A percentile compares a stretch with the other conserved stretches of the same genome.
Evolutionary conservation across 768 basidiomycete species (phyloP).

Genomic region (Rhizopogon roseolus): DNA sequence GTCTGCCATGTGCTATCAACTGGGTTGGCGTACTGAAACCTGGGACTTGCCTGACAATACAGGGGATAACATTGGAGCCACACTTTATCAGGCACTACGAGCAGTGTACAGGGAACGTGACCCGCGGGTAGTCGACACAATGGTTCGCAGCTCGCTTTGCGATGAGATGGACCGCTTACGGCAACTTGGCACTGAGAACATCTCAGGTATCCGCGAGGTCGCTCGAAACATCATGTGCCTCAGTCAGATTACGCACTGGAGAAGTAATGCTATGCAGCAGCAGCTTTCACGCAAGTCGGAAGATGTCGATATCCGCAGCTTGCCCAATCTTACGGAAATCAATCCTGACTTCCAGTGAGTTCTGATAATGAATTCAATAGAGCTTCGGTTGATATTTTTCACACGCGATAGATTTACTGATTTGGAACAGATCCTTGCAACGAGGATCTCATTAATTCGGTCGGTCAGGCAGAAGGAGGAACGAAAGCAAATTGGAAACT

Average conservation of each 20-base stretch:
- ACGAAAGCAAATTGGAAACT: conserved; percentile 69
- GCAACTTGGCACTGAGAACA: conserved; percentile 69
- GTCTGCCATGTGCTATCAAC: conserved; percentile 59
- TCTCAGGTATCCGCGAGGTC: conserved; percentile 68
- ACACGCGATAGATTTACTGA: conserved; percentile 54
- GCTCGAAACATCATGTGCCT: conserved; percentile 77
- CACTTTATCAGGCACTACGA: conserved; percentile 76
- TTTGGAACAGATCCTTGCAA: conserved; percentile 75
- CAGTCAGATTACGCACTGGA: conserved; percentile 70
- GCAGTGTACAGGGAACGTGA: conserved; percentile 81
- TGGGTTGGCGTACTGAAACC: conserved; percentile 92
- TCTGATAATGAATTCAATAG: background rate
- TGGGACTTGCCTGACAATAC: conserved; percentile 86
- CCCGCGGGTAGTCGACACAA: conserved; percentile 37
- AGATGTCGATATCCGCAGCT: conserved; percentile 28
- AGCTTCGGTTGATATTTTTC: background rate
- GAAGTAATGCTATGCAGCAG: conserved; percentile 23
- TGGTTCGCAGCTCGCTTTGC: conserved; percentile 46
- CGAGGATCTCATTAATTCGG: conserved; percentile 75
- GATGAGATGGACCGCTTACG: conserved; percentile 64
- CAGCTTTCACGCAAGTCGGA: conserved; percentile 28
- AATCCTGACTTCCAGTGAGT: conserved; percentile 66
- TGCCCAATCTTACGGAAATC: conserved; percentile 42
- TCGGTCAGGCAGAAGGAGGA: conserved; percentile 67
- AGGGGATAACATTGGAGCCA: conserved; percentile 42